Evolutionary conservation across 1,139 yeast genomes (phyloP).

Genomic region (Hyphopichia burtonii): DNA sequence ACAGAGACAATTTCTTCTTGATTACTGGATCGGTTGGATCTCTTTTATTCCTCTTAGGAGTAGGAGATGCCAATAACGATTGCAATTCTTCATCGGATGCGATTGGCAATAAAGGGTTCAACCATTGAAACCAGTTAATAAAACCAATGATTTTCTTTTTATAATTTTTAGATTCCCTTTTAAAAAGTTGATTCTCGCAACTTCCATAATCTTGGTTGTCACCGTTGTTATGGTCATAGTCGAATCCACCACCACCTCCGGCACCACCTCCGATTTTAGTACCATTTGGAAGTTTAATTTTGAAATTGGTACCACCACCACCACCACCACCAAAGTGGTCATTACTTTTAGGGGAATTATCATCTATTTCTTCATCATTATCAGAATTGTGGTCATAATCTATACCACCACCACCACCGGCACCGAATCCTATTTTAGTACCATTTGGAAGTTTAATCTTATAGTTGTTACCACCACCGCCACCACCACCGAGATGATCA

Average conservation of each 20-base stretch:
- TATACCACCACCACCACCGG: slow-evolving; percentile 28
- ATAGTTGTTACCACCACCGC: slow-evolving; percentile 16
- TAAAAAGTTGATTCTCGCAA: neutral
- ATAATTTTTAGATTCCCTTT: neutral
- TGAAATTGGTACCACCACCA: slow-evolving; percentile 21
- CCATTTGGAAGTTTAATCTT: neutral
- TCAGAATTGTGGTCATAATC: slow-evolving; percentile 15
- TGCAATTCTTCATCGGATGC: neutral
- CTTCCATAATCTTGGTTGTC: slow-evolving; percentile 2
- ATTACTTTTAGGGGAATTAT: slow-evolving; percentile 1
- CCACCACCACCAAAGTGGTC: slow-evolving; percentile 17
- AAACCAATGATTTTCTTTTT: slow-evolving; percentile 2
- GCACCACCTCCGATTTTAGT: slow-evolving; percentile 9
- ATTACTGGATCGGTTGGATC: slow-evolving; percentile 1
- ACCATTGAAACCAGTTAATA: slow-evolving; percentile 23
- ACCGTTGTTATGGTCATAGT: slow-evolving; percentile 11
- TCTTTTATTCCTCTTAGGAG: neutral
- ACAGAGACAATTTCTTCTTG: slow-evolving; percentile 2
- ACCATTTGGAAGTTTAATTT: neutral
- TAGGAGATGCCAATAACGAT: neutral
- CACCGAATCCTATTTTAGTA: neutral
- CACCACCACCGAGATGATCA: slow-evolving; percentile 19
- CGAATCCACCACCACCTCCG: slow-evolving; percentile 31
- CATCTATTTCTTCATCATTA: neutral
- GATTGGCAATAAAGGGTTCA: slow-evolving; percentile 13